A percentile compares a stretch with the other conserved stretches of the same genome.
phyloP scores from a whole-genome alignment of 768 basidiomycete species.

The Tylopilus plumbeoviolaceoides region DNA sequence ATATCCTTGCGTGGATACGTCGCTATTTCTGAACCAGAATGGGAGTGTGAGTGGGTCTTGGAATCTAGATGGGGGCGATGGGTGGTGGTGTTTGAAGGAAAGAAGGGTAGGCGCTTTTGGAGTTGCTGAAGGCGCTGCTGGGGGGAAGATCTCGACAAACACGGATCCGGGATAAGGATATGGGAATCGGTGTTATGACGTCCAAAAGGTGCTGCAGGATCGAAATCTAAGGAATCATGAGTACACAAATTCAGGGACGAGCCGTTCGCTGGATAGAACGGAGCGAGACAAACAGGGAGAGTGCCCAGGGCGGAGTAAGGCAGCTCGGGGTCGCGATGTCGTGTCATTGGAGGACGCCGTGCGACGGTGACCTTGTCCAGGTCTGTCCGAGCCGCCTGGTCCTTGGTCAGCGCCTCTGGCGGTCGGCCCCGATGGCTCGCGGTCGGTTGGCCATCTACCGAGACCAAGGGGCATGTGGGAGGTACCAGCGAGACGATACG shows the following conservation, averaged over 20 bases:
- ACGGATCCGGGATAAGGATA: slow-evolving; percentile 5
- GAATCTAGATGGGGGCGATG: slow-evolving; percentile 29
- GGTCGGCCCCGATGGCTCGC: slow-evolving; percentile 9
- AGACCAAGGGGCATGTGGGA: slow-evolving; percentile 23
- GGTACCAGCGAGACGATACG: not conserved
- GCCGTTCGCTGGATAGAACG: slow-evolving; percentile 4
- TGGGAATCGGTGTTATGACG: slow-evolving; percentile 11
- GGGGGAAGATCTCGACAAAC: slow-evolving; percentile 1
- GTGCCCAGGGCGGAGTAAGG: slow-evolving; percentile 14
- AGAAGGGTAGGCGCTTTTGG: slow-evolving; percentile 30
- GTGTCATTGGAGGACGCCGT: slow-evolving; percentile 45
- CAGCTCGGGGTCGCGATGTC: slow-evolving; percentile 44
- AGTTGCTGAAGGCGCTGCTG: slow-evolving; percentile 31
- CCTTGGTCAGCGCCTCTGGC: slow-evolving; percentile 7
- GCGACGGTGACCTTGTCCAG: slow-evolving; percentile 20
- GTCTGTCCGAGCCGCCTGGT: slow-evolving; percentile 4
- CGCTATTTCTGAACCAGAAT: slow-evolving; percentile 36
- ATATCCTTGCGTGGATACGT: slow-evolving; percentile 11
- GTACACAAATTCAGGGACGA: slow-evolving; percentile 2
- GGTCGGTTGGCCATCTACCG: slow-evolving; percentile 19
- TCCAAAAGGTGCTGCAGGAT: slow-evolving; percentile 2
- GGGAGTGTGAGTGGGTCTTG: slow-evolving; percentile 36
- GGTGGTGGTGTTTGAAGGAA: slow-evolving; percentile 37
- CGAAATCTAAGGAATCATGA: slow-evolving; percentile 16
- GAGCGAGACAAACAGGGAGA: slow-evolving; percentile 18